Percentiles rank a stretch among this genome's conserved stretches.
phyloP scores from a whole-genome alignment of 768 basidiomycete genomes.

The Hirschioporus abietinus region DNA sequence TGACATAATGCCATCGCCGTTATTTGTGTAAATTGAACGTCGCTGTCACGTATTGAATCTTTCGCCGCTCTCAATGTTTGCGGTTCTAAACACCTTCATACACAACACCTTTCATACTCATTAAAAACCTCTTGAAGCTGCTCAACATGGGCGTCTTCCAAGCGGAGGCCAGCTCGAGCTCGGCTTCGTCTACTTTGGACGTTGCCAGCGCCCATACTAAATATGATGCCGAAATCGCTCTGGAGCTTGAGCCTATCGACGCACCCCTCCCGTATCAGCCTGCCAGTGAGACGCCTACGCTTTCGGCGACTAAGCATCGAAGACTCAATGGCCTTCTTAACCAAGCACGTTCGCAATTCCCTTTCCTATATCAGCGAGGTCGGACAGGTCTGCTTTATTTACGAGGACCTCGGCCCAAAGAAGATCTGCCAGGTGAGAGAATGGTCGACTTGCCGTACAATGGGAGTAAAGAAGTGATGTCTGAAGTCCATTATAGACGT shows the following conservation, averaged over 20 bases:
- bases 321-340: neutral
- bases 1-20: too few relatives aligned
- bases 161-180: conserved; percentile 9
- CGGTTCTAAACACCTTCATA: neutral
- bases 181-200: conserved; percentile 4
- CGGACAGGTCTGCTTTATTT: conserved; percentile 29
- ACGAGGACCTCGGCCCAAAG: conserved; percentile 57
- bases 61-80: too few relatives aligned
- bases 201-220: neutral
- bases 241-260: neutral
- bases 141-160: conserved; percentile 8
- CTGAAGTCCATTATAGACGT: neutral
- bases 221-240: neutral
- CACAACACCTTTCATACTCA: neutral
- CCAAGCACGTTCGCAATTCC: neutral
- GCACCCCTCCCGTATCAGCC: neutral
- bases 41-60: too few relatives aligned
- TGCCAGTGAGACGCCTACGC: neutral
- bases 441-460: neutral
- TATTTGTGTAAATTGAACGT: too few relatives aligned
- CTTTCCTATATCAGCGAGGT: conserved; percentile 13
- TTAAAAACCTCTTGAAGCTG: neutral
- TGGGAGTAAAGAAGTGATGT: neutral
- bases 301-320: neutral
- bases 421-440: conserved; percentile 38